phyloP scores from a whole-genome alignment of 306 rosid genomes.

The Elaeagnus macrophylla region DNA sequence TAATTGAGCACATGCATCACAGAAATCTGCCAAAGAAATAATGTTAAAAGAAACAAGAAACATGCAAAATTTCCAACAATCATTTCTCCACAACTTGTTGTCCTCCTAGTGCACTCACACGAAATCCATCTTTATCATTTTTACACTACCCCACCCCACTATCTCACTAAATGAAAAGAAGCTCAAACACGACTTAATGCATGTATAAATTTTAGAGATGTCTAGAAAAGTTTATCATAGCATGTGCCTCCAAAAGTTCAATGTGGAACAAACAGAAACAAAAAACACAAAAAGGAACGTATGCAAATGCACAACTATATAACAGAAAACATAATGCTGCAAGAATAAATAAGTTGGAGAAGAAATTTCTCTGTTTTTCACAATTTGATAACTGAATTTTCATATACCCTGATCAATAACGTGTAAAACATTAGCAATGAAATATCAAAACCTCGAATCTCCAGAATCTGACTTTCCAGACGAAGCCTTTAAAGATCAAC shows the following conservation, averaged over 20 bases:
- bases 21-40: conserved; percentile 1
- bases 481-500: neutral
- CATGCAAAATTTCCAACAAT: neutral
- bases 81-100: neutral
- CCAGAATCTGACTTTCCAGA: neutral
- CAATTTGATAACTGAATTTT: neutral
- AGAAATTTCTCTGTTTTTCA: neutral
- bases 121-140: no score
- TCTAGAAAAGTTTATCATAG: no score
- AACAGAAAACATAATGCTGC: neutral
- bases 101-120: neutral
- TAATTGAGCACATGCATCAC: conserved; percentile 14
- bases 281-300: neutral
- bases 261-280: no score
- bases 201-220: no score
- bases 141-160: no score
- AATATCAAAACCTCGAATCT: neutral
- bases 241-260: no score
- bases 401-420: neutral
- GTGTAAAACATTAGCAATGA: neutral
- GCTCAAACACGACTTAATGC: no score
- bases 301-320: neutral
- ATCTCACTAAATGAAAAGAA: no score
- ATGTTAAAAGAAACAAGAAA: conserved; percentile 2
- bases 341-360: neutral